Conservation (phyloP, 1,139 yeast genomes). For the Candida buenavistaensis region DNA sequence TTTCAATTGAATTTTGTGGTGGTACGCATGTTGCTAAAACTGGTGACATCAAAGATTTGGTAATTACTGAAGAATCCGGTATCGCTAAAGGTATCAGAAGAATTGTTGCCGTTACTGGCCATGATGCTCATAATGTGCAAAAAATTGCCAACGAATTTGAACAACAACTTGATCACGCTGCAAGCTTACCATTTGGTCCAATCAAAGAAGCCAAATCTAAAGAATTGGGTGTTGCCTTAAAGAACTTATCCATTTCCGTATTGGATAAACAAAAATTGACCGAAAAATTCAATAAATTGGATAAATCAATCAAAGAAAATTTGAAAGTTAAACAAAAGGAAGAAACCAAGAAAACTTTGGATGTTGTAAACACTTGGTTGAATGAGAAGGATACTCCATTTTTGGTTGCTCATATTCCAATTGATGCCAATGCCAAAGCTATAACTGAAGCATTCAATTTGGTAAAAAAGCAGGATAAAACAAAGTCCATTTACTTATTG, state of each 20-base stretch:
- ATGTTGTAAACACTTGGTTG: slow-evolving; percentile 75
- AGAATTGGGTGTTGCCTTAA: slow-evolving; percentile 80
- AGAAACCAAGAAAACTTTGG: slow-evolving; percentile 79
- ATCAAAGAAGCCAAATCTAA: slow-evolving; percentile 77
- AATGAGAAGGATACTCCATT: slow-evolving; percentile 47
- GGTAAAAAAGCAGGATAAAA: slow-evolving; percentile 75
- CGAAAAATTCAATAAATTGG: slow-evolving; percentile 72
- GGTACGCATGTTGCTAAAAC: slow-evolving; percentile 96
- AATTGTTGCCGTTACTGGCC: slow-evolving; percentile 94
- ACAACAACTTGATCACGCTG: slow-evolving; percentile 57
- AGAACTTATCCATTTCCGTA: slow-evolving; percentile 80
- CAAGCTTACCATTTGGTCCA: slow-evolving; percentile 60
- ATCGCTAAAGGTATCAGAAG: slow-evolving; percentile 98
- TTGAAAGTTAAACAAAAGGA: slow-evolving; percentile 84
- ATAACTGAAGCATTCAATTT: slow-evolving; percentile 88
- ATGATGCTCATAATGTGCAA: slow-evolving; percentile 88
- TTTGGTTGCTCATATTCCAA: slow-evolving; percentile 66
- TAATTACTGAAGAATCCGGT: slow-evolving; percentile 91
- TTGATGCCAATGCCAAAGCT: slow-evolving; percentile 88
- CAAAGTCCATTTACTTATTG: slow-evolving; percentile 77
- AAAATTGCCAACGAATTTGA: slow-evolving; percentile 74
- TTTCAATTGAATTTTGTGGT: slow-evolving; percentile 96
- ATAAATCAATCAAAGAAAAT: slow-evolving; percentile 85
- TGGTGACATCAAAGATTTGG: slow-evolving; percentile 88
- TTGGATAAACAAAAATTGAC: slow-evolving; percentile 75